Base-by-base conservation (phyloP, 148 eudicot species). In the Amaranthus palmeri region DNA sequence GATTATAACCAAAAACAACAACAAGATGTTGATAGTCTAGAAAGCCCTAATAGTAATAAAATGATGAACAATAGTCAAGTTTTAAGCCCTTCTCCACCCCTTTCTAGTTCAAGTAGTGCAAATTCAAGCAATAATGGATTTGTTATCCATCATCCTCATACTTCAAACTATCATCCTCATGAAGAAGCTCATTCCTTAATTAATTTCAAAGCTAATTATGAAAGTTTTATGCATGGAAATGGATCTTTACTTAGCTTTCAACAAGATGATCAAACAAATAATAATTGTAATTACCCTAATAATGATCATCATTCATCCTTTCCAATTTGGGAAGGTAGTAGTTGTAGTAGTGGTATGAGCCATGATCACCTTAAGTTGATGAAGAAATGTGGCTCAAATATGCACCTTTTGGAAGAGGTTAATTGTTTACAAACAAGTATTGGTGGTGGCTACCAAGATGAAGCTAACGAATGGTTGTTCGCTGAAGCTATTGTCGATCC, bases 41-140 rank as follows among this genome's bases (percentile, higher is more conserved):
- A 77, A 54, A 82, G 76, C 74, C 61, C 78, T 58, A 67, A n/a
- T 47, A 73, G 71, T 58, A 70, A 61, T 46, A 78, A 61, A 18
- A 69, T 61, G 58, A 49, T 71, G 49, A 78, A 57, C 74, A 85
- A 79, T 63, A 76, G 79, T 61, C 63, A 71, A 67, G 61, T 77
- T 5, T 44, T 77, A 60, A 86, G 80, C 72, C 67, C 68, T 18
- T 86, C 92, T 11, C 83, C 91, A 17, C 74, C 90, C 12, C 83
- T 86, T 46, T 88, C 96, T 3, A 90, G 90, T 77, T 88, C 92
- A 0, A 81, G 86, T 59, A 86, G 90, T 62, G 83, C 88, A 7
- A 88, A 79, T 54, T 88, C 92, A 43, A 80, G 79, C 67, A 81
- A 72, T 48, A 85, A 84, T 55, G 85, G 86, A 2, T 79, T 83